Base-by-base conservation (phyloP, 169 alveolate species). In the Neospora caninum region DNA sequence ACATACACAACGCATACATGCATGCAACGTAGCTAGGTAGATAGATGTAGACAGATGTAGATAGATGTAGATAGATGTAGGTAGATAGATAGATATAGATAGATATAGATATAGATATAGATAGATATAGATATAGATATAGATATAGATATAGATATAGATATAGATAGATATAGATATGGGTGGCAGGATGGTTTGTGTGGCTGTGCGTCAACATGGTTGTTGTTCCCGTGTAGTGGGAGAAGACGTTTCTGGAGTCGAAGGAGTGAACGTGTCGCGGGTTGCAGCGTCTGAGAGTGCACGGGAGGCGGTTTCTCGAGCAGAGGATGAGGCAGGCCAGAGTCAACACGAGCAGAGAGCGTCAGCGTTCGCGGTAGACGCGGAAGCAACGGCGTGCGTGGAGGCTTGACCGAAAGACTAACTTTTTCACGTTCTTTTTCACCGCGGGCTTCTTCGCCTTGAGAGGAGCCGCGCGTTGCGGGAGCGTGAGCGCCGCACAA, bases 391-490 rank as follows among this genome's bases (percentile, higher is more conserved):
- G 86, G 4, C 13, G 16, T 31, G 34, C 34, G 22, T 16, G 31
- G 86, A 78, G 27, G 39, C 2, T 78, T n/a, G 73, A 64, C n/a
- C 22, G n/a, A n/a, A 78, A 78, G 20, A n/a, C 49, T n/a, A 7
- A 78, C 86, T 78, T 78, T n/a, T 78, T 78, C 39, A 78, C 86
- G 22, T n/a, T 78, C 86, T 78, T 82, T 34, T 82, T 82, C 18
- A 43, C 64, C 20, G 39, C 69, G 67, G 89, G 89, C 67, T 82
- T 82, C 41, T 82, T 82, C 69, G 89, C 43, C 41, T 82, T 82
- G 34, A 43, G 64, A 13, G 89, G 89, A 22, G 58, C 67, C 2
- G 89, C 89, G 36, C 89, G 58, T 36, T 82, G 89, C 27, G 89
- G 89, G 31, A 82, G 64, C 34, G 29, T 0, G 22, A 82, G 38